Evolutionary conservation across 2,329 filamentous ascomycete genomes (phyloP).

Genomic region (Neocucurbitaria cava): DNA sequence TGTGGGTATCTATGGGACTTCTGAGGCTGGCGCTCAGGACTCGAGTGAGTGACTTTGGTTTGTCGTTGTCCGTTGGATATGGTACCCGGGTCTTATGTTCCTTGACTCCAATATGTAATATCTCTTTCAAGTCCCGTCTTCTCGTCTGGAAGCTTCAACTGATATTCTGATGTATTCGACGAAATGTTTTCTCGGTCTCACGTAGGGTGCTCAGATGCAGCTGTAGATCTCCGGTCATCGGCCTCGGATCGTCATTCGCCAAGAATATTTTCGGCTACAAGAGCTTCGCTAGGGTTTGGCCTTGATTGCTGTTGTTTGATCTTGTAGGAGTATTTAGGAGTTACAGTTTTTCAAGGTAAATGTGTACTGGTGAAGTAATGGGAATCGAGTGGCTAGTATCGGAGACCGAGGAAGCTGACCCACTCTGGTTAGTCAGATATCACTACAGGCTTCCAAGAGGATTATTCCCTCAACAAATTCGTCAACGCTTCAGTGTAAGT

Average conservation of each 20-base stretch:
- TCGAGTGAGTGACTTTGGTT: neutral
- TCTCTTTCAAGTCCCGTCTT: neutral
- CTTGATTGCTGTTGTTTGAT: neutral
- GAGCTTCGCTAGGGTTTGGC: neutral
- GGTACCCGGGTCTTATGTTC: neutral
- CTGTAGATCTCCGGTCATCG: slow-evolving; percentile 2
- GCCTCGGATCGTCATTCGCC: neutral
- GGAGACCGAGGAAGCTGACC: neutral
- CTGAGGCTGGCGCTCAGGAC: neutral
- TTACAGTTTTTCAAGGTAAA: neutral
- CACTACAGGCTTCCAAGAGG: neutral
- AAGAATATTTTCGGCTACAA: neutral
- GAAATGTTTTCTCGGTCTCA: neutral
- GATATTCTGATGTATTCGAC: neutral
- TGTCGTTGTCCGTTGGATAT: neutral
- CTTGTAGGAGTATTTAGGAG: neutral
- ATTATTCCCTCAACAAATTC: neutral
- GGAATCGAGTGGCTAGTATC: neutral
- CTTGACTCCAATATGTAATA: neutral
- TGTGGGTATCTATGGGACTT: neutral
- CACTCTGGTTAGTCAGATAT: neutral
- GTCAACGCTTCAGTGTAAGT: neutral
- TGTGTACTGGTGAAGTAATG: neutral
- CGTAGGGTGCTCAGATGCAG: neutral
- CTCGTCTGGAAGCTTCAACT: neutral